phyloP scores from a whole-genome alignment of 768 basidiomycete genomes.

The Leccinum truebloodii region DNA sequence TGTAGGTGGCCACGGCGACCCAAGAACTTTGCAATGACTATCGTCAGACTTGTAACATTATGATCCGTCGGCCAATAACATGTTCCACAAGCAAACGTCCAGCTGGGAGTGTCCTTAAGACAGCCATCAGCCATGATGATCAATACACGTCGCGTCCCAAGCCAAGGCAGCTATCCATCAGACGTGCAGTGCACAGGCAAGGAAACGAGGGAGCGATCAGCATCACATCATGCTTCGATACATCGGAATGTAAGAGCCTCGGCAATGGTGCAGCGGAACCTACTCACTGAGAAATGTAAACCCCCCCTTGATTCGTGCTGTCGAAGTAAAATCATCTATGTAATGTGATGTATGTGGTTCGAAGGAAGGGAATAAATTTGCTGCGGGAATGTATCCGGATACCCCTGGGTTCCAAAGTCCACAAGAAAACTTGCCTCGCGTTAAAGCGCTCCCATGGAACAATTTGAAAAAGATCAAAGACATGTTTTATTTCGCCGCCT shows the following conservation, averaged over 20 bases:
- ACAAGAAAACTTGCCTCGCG: neutral
- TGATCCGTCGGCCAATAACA: neutral
- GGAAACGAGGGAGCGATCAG: neutral
- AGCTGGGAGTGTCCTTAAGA: neutral
- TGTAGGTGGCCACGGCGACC: too few species aligned
- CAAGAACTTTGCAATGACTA: neutral
- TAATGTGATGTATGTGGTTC: neutral
- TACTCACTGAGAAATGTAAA: neutral
- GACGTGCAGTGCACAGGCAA: neutral
- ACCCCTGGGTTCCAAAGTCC: neutral
- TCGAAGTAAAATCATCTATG: neutral
- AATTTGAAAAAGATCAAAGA: constrained; percentile 2
- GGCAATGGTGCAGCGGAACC: neutral
- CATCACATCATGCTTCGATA: neutral
- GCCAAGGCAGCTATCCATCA: neutral
- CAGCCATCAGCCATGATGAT: neutral
- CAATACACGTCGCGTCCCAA: neutral
- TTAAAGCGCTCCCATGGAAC: neutral
- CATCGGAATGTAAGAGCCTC: neutral
- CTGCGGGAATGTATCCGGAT: neutral
- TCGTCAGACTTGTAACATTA: neutral
- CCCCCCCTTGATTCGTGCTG: neutral
- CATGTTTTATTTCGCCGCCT: constrained; percentile 21
- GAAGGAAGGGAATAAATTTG: neutral
- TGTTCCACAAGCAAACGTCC: too few species aligned